Base-by-base conservation (phyloP, 208 protist genomes). In the Acanthamoeba healyi region DNA sequence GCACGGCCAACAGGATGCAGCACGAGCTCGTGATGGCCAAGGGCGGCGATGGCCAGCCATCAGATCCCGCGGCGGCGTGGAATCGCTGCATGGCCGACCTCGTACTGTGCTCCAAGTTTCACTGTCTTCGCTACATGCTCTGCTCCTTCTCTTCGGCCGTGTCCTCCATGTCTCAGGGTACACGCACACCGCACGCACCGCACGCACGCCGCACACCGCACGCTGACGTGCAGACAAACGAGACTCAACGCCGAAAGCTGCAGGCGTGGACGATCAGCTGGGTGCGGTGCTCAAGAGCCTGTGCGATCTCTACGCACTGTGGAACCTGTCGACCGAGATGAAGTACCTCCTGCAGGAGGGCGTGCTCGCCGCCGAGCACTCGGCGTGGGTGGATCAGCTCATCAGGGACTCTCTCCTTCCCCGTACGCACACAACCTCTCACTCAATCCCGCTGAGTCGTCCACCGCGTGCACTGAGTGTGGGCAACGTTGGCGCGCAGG, bases 101-200 rank as follows among this genome's bases (percentile, higher is more conserved):
- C 14, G 81, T 88, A 7, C 81, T 56, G 29, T 88, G 81, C 46
- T 88, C 81, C 46, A 88, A 88, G 81, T 88, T 88, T 29, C 81
- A 88, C 81, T 88, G 81, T 46, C 81, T 88, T 26, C 36, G 29
- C 46, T 63, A 88, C 42, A 88, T 61, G 46, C 19, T 63, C 51
- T 4, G 81, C 81, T 65, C 81, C 51, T 88, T 88, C 46, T 32
- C 70, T 36, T 22, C 70, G 1, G 36, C 70, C 24, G 70, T 49
- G 3, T 7, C 6, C 38, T 40, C 81, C 81, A 38, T 15, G 26
- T 1, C 2, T 3, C 2, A 63, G 46, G 49, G 49, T 65, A 63
- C 81, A 24, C 40, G 19, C 72, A 51, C 38, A 65, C 17, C 19
- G 24, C 56, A 32, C n/a, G 51, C 56, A 29, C 17, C 24, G 56